phyloP scores from a whole-genome alignment of 108 stramenopile species.

The Cyclostephanos tholiformis region DNA sequence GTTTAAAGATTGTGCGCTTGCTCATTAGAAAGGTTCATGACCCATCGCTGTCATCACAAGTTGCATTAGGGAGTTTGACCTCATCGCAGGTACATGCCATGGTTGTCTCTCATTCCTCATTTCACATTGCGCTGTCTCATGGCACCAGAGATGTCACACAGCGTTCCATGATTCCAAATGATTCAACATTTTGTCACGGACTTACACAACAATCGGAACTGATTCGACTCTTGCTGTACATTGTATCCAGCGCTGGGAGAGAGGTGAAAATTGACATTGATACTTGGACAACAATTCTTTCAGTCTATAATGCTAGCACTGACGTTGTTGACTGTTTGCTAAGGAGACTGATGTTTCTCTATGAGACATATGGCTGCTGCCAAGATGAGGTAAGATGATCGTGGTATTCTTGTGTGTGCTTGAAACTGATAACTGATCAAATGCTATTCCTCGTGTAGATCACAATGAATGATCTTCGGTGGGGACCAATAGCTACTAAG shows the following conservation, averaged over 20 bases:
- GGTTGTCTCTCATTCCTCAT: constrained; percentile 49
- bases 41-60: constrained; percentile 1
- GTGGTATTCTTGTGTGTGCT: not conserved
- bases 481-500: constrained; percentile 15
- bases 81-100: constrained; percentile 49
- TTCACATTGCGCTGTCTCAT: constrained; percentile 21
- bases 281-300: constrained; percentile 44
- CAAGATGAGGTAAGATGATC: constrained; percentile 27
- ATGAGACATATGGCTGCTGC: constrained; percentile 25
- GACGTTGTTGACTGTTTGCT: constrained; percentile 28
- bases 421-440: not conserved
- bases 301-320: constrained; percentile 52
- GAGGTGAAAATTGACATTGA: constrained; percentile 35
- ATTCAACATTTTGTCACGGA: constrained; percentile 14
- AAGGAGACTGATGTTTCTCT: constrained; percentile 36
- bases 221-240: constrained; percentile 52
- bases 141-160: not conserved
- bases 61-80: constrained; percentile 13
- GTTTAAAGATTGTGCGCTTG: constrained; percentile 36
- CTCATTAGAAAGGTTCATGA: constrained; percentile 10
- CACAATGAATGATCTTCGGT: constrained; percentile 20
- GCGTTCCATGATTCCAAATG: not conserved
- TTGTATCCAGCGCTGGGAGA: constrained; percentile 39
- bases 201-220: constrained; percentile 41
- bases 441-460: constrained; percentile 6